A percentile compares a stretch with the other conserved stretches of the same genome.
Evolutionary conservation across 495 filamentous ascomycete genomes (phyloP).

Genomic region (Penicillium maclennaniae): DNA sequence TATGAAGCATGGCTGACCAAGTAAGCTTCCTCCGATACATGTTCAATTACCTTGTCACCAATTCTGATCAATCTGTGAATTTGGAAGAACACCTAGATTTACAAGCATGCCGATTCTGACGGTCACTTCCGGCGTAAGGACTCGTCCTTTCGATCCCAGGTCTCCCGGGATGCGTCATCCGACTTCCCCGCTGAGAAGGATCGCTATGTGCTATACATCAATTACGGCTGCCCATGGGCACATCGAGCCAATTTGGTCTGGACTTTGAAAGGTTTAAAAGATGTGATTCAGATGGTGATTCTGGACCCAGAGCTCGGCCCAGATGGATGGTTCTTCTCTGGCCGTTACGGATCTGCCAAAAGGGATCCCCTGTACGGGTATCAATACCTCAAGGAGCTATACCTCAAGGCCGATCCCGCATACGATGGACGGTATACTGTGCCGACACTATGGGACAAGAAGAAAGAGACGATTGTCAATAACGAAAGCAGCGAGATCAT

Average conservation of each 20-base stretch:
- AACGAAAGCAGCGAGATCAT: slow-evolving; percentile 87
- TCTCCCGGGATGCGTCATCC: slow-evolving; percentile 51
- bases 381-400: slow-evolving; percentile 63
- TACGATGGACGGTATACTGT: slow-evolving; percentile 78
- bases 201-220: slow-evolving; percentile 78
- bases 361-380: slow-evolving; percentile 64
- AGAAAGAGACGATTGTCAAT: slow-evolving; percentile 67
- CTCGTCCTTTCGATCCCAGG: slow-evolving; percentile 44
- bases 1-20: slow-evolving; percentile 7
- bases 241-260: slow-evolving; percentile 71
- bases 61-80: not conserved
- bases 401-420: slow-evolving; percentile 61
- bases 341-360: slow-evolving; percentile 50
- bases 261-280: slow-evolving; percentile 74
- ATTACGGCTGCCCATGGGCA: slow-evolving; percentile 78
- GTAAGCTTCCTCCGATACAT: not conserved
- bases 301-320: slow-evolving; percentile 65
- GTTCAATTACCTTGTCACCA: not conserved
- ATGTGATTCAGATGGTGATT: slow-evolving; percentile 63
- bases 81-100: slow-evolving; percentile 18
- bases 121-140: slow-evolving; percentile 49
- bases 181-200: slow-evolving; percentile 69
- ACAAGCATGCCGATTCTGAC: slow-evolving; percentile 42
- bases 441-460: slow-evolving; percentile 74
- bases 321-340: slow-evolving; percentile 72